phyloP scores from a whole-genome alignment of 1,284 basidiomycete species.

The Apiotrichum siamense region DNA sequence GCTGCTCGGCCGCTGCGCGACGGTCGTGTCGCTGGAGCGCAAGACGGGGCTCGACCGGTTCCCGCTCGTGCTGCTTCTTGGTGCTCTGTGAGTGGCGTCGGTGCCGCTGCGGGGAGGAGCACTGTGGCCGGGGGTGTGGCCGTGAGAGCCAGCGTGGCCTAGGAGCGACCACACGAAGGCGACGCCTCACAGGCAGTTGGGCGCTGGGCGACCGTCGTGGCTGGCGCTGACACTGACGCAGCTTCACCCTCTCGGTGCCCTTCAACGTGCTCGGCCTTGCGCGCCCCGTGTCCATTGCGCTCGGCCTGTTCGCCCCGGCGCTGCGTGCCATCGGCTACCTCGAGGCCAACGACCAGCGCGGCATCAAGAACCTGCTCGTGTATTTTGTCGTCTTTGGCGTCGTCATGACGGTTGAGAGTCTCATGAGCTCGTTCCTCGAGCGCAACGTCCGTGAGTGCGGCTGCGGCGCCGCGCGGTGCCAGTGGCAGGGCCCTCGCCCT shows the following conservation, averaged over 20 bases:
- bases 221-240: conserved; percentile 2
- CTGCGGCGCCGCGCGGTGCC: neutral
- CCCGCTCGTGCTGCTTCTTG: conserved; percentile 25
- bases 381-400: conserved; percentile 41
- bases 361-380: conserved; percentile 28
- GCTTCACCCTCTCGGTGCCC: conserved; percentile 37
- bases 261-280: conserved; percentile 39
- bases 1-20: conserved; percentile 24
- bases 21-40: conserved; percentile 28
- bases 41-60: conserved; percentile 34
- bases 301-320: conserved; percentile 29
- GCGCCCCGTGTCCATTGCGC: conserved; percentile 29
- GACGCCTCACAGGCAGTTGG: too few species aligned
- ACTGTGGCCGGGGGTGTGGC: too few species aligned
- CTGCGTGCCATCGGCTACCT: conserved; percentile 28
- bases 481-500: too few species aligned
- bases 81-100: conserved; percentile 24
- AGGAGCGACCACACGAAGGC: too few species aligned
- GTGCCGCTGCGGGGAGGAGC: too few species aligned
- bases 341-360: conserved; percentile 23
- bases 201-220: too few species aligned
- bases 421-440: conserved; percentile 10
- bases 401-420: conserved; percentile 37
- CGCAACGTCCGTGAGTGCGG: conserved; percentile 6
- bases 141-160: neutral